Base-by-base conservation (phyloP, 495 filamentous ascomycete species). In the Penicillium taxi region DNA sequence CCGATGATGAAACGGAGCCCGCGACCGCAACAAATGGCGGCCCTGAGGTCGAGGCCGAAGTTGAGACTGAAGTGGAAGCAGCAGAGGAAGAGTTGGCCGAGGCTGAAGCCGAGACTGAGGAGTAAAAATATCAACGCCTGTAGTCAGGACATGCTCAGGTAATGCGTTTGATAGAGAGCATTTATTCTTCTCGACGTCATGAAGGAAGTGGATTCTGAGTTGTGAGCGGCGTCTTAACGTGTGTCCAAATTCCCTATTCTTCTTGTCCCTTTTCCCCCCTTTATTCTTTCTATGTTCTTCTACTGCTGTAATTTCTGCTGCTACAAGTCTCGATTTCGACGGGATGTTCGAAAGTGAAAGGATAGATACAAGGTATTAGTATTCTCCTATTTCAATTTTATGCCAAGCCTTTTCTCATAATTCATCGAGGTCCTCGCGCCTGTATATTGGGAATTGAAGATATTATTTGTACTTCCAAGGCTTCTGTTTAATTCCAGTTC, bases 201-300 rank as follows among this genome's bases (percentile, higher is more conserved):
- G 36, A 25, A 46, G 45, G 52, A 37, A 43, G 52, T 29, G 46
- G 40, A 46, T 50, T 47, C 26, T 47, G 46, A 47, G 45, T 52
- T 53, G 52, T 46, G 42, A 56, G 49, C 52, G 52, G 52, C 52
- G 52, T 56, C 52, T 50, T 56, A 56, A 56, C 52, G 52, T 56
- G 52, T 53, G 39, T 53, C 52, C 45, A 45, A 54, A 40, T 42
- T 47, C 31, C 35, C 32, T 37, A 35, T 43, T 33, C 23, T 43
- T 37, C 29, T 26, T 28, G 12, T 35, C 16, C 18, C 36, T 35
- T 41, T 33, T 33, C 37, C 23, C 26, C 18, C 17, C 14, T 39
- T 20, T 35, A 23, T 37, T 19, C n/a, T 38, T 20, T 36, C 32
- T 29, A 21, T 32, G 21, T 39, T 29, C 41, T 42, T 18, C 18